Evolutionary conservation across 495 filamentous ascomycete species (phyloP).

Genomic region (Neurospora hispaniola): DNA sequence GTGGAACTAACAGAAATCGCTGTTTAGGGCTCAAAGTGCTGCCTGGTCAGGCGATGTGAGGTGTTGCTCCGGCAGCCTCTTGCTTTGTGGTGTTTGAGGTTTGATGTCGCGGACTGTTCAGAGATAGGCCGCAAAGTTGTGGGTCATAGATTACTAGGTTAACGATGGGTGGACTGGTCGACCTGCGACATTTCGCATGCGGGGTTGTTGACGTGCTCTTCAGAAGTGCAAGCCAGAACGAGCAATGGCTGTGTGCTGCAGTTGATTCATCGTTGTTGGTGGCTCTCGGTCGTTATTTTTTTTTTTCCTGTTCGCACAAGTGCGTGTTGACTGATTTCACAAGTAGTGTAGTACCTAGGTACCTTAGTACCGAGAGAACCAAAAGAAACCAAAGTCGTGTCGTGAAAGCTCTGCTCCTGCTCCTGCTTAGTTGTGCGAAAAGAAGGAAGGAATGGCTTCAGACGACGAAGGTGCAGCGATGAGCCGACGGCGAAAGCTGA

Average conservation of each 20-base stretch:
- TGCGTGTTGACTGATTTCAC: background rate
- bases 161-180: background rate
- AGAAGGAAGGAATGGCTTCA: background rate
- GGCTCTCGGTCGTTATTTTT: background rate
- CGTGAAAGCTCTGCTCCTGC: background rate
- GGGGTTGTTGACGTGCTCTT: background rate
- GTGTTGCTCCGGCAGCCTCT: background rate
- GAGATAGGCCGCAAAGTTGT: background rate
- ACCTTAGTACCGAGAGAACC: no score
- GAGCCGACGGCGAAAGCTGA: background rate
- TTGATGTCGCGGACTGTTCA: background rate
- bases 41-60: background rate
- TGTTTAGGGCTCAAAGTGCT: background rate
- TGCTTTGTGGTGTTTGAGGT: background rate
- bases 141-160: background rate
- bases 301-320: background rate
- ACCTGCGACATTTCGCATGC: background rate
- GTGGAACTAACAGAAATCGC: background rate
- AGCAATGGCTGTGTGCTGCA: background rate
- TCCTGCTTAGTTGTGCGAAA: background rate
- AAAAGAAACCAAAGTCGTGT: background rate
- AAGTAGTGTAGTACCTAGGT: no score
- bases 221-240: background rate
- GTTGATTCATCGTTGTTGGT: background rate
- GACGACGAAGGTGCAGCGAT: background rate